phyloP scores from a whole-genome alignment of 108 stramenopile species.

The Poteriospumella lacustris region DNA sequence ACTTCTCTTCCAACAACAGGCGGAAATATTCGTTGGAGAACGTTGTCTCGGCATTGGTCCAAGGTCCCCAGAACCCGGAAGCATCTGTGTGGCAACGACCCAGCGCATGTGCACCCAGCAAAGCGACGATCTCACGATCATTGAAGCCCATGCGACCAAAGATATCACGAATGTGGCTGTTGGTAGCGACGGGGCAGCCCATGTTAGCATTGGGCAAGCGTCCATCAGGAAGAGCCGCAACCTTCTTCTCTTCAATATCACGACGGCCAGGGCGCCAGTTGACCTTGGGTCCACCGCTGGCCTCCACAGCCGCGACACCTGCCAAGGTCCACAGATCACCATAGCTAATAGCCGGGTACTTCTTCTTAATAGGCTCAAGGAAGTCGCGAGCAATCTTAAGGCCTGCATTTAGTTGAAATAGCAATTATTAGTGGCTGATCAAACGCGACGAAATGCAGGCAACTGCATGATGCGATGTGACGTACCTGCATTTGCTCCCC shows the following conservation, averaged over 20 bases:
- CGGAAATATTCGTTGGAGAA: slow-evolving; percentile 95
- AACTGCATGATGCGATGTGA: too few species aligned
- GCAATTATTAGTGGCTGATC: too few species aligned
- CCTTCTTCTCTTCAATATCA: slow-evolving; percentile 54
- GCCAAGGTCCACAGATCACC: slow-evolving; percentile 90
- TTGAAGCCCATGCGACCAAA: slow-evolving; percentile 91
- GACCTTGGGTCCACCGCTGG: slow-evolving; percentile 67
- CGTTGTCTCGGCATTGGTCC: slow-evolving; percentile 88
- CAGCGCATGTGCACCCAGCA: slow-evolving; percentile 92
- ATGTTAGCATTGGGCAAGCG: slow-evolving; percentile 80
- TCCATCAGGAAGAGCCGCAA: slow-evolving; percentile 61
- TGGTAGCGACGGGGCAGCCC: slow-evolving; percentile 66
- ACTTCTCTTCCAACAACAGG: slow-evolving; percentile 79
- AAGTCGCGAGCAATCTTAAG: slow-evolving; percentile 17
- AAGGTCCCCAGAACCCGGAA: slow-evolving; percentile 71
- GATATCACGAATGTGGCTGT: slow-evolving; percentile 72
- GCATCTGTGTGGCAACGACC: slow-evolving; percentile 80
- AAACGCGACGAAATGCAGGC: too few species aligned
- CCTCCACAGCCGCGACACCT: slow-evolving; percentile 59
- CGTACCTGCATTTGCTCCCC: slow-evolving; percentile 94
- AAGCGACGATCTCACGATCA: slow-evolving; percentile 89
- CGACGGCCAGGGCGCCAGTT: slow-evolving; percentile 70
- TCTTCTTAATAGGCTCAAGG: slow-evolving; percentile 71
- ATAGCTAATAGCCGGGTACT: slow-evolving; percentile 77
- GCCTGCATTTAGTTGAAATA: too few species aligned